Evolutionary conservation across 495 filamentous ascomycete species (phyloP), one percentile per base, ranked within the genome.

Genomic region (Neohortaea acidophila): DNA sequence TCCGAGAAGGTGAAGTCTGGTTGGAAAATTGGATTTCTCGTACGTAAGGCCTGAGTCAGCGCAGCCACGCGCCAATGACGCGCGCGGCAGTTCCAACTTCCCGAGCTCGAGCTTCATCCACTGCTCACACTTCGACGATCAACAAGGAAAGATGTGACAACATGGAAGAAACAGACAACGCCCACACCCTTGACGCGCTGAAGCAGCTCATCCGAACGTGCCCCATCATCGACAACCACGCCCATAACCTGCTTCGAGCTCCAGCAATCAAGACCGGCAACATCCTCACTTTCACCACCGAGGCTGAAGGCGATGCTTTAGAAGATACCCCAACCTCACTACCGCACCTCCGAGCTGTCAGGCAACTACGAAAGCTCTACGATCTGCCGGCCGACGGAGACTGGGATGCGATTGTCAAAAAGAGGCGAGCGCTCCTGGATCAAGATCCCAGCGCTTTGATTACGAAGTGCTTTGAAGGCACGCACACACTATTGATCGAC

Each of bases 191-290:
- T 4, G 39, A 59, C 17, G 55, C 55, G 5, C 59, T 73, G 17
- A 56, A 56, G 17, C 49, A 54, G 8, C 46, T 73, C 18, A 74
- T 89, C 33, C 66, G 70, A 41, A 65, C 49, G 12, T 81, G 75
- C 24, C 83, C 85, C 0, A 68, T 87, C 45, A 86, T 94, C 52
- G 85, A 94, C 54, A 76, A 87, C 52, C 85, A 94, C 60, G 82
- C 79, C 25, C 84, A 94, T 52, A 84, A 84, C 47, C 61, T 85
- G 0, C 63, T 92, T 1, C 43, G 68, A 29, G 62, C 68, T 17
- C 54, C 65, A 7, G 57, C 67, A 26, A 28, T 56, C 6, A 49
- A 53, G 30, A 46, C 43, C 3, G 34, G 55, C 30, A 48, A 59
- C 15, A 53, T 65, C 14, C 51, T 66, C 32, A 67, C 78, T 26